Base-by-base conservation (phyloP, 202 grass and related monocot genomes). In the Setaria italica region DNA sequence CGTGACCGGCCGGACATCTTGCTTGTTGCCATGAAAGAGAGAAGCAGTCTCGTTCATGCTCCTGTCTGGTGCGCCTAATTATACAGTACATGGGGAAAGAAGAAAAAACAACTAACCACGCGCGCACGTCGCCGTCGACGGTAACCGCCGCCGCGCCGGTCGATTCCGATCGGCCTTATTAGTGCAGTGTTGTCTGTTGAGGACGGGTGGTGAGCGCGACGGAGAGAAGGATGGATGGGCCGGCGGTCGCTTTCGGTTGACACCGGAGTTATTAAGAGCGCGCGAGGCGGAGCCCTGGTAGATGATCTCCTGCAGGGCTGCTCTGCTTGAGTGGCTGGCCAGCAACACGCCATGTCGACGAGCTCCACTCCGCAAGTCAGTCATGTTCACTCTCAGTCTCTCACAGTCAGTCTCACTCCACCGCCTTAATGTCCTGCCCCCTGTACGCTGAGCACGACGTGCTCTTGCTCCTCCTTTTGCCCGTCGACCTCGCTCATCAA, bases 311-410 rank as follows among this genome's bases (percentile, higher is more conserved):
- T 16, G 50, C 1, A 9, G 20, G 16, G 4, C 2, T 0, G 30
- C n/a, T 59, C 20, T 41, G 39, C 4, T 37, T 37, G 56, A n/a
- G 42, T 75, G 77, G 33, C 19, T 85, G 77, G 87, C 62, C 55
- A 57, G 33, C 0, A 70, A 21, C 37, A 4, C 17, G 76, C 77
- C 87, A 85, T 25, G 82, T 85, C 82, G 81, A 82, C 43, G 50
- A 8, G 41, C 2, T 32, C 53, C 46, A 34, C 25, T 6, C 50
- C 81, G 20, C 20, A 37, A 72, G 58, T 66, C 76, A 80, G 49
- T 58, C 9, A 55, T 29, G 48, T 29, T 16, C 16, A 6, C 43
- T 37, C 30, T 49, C 15, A 10, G 4, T 62, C 37, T 25, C 1
- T 0, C 37, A 41, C 39, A 41, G 39, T 41, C 39, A 41, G 39